Conservation (phyloP, 2,329 filamentous ascomycete genomes). For the Paecilomyces variotii region DNA sequence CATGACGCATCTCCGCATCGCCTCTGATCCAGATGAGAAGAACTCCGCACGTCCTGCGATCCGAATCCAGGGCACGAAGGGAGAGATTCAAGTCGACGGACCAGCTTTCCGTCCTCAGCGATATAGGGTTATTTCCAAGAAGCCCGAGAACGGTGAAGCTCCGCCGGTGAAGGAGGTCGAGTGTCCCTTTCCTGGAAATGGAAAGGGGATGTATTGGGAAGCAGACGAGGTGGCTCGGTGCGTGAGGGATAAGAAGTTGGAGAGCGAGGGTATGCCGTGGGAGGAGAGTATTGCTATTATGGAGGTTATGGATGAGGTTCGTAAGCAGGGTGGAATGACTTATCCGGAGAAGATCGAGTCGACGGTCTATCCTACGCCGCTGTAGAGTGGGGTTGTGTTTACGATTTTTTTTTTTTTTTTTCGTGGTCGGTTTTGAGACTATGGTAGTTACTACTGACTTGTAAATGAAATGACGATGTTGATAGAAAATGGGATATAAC, state of each 20-base stretch:
- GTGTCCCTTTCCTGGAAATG: constrained; percentile 45
- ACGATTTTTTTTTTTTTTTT: background rate
- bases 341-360: constrained; percentile 62
- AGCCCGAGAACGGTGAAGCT: constrained; percentile 40
- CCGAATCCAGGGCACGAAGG: constrained; percentile 70
- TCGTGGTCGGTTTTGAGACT: background rate
- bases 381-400: constrained; percentile 14
- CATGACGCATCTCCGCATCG: constrained; percentile 56
- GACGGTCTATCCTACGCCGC: constrained; percentile 43
- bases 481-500: too few species aligned
- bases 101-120: constrained; percentile 61
- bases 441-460: background rate
- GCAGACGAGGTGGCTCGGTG: constrained; percentile 71
- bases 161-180: constrained; percentile 28
- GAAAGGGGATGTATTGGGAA: constrained; percentile 85
- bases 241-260: constrained; percentile 65
- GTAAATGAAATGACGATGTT: too few species aligned
- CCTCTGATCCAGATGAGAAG: constrained; percentile 53
- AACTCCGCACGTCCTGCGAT: constrained; percentile 58
- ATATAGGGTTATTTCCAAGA: constrained; percentile 55
- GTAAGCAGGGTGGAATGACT: constrained; percentile 52
- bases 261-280: constrained; percentile 63
- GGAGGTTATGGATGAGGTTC: constrained; percentile 67
- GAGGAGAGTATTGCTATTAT: constrained; percentile 78
- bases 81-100: constrained; percentile 73